phyloP scores from a whole-genome alignment of 208 protist genomes.

The Porcisia deanei region DNA sequence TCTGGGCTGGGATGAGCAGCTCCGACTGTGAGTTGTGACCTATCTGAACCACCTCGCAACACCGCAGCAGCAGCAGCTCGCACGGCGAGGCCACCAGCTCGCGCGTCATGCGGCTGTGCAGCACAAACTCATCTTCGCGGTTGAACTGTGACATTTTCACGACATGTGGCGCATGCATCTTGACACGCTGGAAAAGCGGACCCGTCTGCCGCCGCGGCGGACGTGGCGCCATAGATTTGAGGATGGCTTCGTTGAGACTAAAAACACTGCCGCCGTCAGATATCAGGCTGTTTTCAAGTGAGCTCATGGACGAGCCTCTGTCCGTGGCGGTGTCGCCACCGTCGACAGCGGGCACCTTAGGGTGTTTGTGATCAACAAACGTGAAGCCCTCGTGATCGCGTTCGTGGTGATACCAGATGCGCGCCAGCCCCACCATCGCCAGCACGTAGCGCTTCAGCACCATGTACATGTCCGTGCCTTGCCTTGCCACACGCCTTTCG shows the following conservation, averaged over 20 bases:
- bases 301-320: constrained; percentile 38
- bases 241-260: constrained; percentile 75
- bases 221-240: constrained; percentile 72
- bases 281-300: constrained; percentile 56
- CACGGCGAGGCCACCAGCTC: constrained; percentile 81
- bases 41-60: constrained; percentile 84
- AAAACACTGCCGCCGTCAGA: constrained; percentile 66
- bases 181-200: constrained; percentile 54
- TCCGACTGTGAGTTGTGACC: constrained; percentile 83
- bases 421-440: constrained; percentile 77
- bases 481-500: constrained; percentile 73
- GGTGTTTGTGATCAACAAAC: constrained; percentile 44
- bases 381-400: constrained; percentile 67
- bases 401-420: constrained; percentile 85
- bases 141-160: constrained; percentile 17
- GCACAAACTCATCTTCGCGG: constrained; percentile 77
- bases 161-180: constrained; percentile 42
- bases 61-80: constrained; percentile 83
- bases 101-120: constrained; percentile 80
- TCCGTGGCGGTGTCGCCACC: constrained; percentile 22
- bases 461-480: constrained; percentile 80
- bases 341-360: constrained; percentile 26
- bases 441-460: constrained; percentile 85
- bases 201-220: constrained; percentile 56
- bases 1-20: constrained; percentile 74